phyloP scores from a whole-genome alignment of 345 rosid species.

The Linum tenue region DNA sequence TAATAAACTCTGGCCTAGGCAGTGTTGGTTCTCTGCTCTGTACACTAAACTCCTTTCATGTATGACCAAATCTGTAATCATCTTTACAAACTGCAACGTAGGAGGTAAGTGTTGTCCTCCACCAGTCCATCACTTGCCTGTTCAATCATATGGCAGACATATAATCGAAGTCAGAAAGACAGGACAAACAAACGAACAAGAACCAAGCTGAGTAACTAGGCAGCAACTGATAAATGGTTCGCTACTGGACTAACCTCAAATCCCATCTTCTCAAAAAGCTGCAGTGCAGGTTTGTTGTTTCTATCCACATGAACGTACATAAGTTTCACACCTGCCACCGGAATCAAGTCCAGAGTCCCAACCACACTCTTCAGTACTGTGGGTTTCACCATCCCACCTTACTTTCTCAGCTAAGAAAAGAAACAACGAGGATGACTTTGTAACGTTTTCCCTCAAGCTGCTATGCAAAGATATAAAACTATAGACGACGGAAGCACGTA shows the following conservation, averaged over 20 bases:
- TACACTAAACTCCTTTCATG: too few relatives aligned
- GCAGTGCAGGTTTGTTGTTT: constrained; percentile 51
- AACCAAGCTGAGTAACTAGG: not conserved
- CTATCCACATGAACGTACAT: constrained; percentile 70
- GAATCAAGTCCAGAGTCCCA: too few relatives aligned
- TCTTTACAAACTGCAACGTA: constrained; percentile 30
- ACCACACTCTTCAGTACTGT: constrained; percentile 47
- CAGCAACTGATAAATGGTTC: too few relatives aligned
- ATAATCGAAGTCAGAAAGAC: not conserved
- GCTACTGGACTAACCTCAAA: not conserved
- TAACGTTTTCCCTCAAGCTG: not conserved
- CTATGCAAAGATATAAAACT: not conserved
- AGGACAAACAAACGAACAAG: not conserved
- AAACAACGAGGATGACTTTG: too few relatives aligned
- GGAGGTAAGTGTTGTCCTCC: constrained; percentile 8
- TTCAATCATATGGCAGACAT: constrained; percentile 47
- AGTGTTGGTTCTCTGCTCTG: too few relatives aligned
- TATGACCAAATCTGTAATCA: too few relatives aligned
- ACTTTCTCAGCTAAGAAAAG: constrained; percentile 46
- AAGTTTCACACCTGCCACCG: constrained; percentile 10
- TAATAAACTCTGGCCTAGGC: too few relatives aligned
- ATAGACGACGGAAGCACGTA: not conserved
- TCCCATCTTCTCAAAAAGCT: not conserved
- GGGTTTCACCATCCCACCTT: constrained; percentile 41
- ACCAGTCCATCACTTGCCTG: constrained; percentile 14